Base-by-base conservation (phyloP, 2,329 filamentous ascomycete species). In the Hypoxylon rubiginosum region DNA sequence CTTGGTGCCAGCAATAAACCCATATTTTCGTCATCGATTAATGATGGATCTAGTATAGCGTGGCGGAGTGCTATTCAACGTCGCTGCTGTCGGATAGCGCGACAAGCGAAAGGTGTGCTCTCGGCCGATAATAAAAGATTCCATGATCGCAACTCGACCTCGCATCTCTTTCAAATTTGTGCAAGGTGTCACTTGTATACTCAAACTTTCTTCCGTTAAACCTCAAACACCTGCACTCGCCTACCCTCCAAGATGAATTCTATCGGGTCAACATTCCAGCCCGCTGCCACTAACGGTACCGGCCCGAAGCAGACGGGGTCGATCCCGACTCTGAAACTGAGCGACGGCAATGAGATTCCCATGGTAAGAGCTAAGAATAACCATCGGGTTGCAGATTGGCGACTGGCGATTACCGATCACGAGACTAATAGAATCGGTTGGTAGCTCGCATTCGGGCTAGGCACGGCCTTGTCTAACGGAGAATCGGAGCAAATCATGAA, bases 321-420 rank as follows among this genome's bases (percentile, higher is more conserved):
- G 55, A 77, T 90, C 41, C 89, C 89, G 1, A 82, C 78, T 58
- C 78, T 93, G 58, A 92, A 90, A 80, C 83, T 94, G 61, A 92
- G 92, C 71, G 90, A 94, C 81, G 91, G 91, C 66, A 87, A 88
- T 66, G 85, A 88, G 62, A 92, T 94, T 57, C 92, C 92, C 10
- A 85, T 91, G 83, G 88, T 90, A 79, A 67, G 82, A 71, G 60
- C 28, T 26, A 54, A 19, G 28, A 49, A 50, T 8, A 26, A 26
- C 15, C 34, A 32, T 13, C 34, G 4, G 11, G 34, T 34, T 34
- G 34, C 11, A 36, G 34, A 56, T 7, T 26, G 8, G n/a, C n/a
- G n/a, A n/a, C n/a, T n/a, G n/a, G n/a, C n/a, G n/a, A n/a, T n/a
- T n/a, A n/a, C 21, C n/a, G 5, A 5, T 28, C 49, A n/a, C 32